phyloP scores from a whole-genome alignment of 257 asterid species.

The Phtheirospermum japonicum region DNA sequence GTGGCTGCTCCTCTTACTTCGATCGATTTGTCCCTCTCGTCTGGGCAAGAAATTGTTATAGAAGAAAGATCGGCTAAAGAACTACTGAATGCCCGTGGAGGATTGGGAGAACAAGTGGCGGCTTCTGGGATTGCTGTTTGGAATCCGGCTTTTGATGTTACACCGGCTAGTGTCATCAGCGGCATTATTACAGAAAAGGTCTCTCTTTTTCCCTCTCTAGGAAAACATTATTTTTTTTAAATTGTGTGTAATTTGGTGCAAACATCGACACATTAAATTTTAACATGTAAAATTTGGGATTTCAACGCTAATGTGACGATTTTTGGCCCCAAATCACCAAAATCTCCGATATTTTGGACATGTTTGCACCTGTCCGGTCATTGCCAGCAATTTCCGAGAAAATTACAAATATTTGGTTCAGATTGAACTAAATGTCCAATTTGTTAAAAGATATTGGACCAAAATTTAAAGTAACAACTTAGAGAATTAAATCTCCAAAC shows the following conservation, averaged over 20 bases:
- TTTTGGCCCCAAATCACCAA: background rate
- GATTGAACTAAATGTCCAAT: background rate
- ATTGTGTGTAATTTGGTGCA: too few relatives aligned
- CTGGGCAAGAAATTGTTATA: conserved; percentile 77
- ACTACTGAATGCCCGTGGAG: conserved; percentile 70
- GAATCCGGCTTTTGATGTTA: conserved; percentile 98
- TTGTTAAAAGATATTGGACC: background rate
- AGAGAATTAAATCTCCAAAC: too few relatives aligned
- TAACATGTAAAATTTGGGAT: background rate
- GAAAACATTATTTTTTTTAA: too few relatives aligned
- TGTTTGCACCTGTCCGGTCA: too few relatives aligned
- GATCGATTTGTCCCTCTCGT: conserved; percentile 63
- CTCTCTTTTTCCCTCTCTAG: conserved; percentile 30
- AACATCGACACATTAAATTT: too few relatives aligned
- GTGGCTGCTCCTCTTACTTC: conserved; percentile 97
- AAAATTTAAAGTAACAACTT: background rate
- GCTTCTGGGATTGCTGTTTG: conserved; percentile 93
- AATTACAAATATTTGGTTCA: background rate
- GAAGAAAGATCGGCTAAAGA: conserved; percentile 94
- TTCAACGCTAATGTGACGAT: background rate
- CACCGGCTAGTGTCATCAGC: conserved; percentile 73
- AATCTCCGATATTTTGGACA: background rate
- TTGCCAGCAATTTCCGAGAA: too few relatives aligned
- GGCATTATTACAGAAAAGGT: conserved; percentile 92
- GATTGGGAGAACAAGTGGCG: conserved; percentile 91